phyloP scores from a whole-genome alignment of 371 early-diverging fungal species.

The Syncephalis plumigaleata region DNA sequence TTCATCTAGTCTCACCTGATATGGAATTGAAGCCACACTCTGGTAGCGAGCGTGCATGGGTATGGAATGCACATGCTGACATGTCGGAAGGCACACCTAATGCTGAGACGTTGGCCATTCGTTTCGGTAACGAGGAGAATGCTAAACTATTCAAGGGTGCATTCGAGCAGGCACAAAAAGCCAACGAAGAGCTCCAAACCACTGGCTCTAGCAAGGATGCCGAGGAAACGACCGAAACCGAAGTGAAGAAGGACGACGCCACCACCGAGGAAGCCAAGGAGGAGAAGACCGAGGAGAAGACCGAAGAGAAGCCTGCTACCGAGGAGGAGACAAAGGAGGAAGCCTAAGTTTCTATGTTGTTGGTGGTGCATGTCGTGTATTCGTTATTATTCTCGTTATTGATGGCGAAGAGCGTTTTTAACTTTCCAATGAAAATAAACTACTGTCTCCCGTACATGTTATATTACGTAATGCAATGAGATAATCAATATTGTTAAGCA shows the following conservation, averaged over 20 bases:
- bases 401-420: too few species aligned
- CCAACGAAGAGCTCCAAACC: conserved; percentile 12
- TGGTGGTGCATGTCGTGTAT: too few species aligned
- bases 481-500: too few species aligned
- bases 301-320: too few species aligned
- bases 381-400: too few species aligned
- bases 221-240: conserved; percentile 6
- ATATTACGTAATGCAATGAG: too few species aligned
- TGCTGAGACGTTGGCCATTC: conserved; percentile 82
- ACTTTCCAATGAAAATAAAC: too few species aligned
- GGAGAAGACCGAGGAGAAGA: conserved; percentile 5
- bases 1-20: conserved; percentile 46
- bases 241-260: conserved; percentile 7
- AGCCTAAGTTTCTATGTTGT: too few species aligned
- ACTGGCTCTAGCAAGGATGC: conserved; percentile 1
- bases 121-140: conserved; percentile 88
- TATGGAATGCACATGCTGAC: conserved; percentile 80
- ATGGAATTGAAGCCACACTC: conserved; percentile 84
- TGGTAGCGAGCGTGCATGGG: conserved; percentile 96
- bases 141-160: conserved; percentile 40
- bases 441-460: too few species aligned
- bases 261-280: conserved; percentile 9
- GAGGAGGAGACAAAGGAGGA: too few species aligned
- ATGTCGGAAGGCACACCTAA: conserved; percentile 73
- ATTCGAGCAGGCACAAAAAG: conserved; percentile 49